Evolutionary conservation across 305 asterid species (phyloP), one percentile per base, ranked within the genome.

Genomic region (Fraxinus albicans): DNA sequence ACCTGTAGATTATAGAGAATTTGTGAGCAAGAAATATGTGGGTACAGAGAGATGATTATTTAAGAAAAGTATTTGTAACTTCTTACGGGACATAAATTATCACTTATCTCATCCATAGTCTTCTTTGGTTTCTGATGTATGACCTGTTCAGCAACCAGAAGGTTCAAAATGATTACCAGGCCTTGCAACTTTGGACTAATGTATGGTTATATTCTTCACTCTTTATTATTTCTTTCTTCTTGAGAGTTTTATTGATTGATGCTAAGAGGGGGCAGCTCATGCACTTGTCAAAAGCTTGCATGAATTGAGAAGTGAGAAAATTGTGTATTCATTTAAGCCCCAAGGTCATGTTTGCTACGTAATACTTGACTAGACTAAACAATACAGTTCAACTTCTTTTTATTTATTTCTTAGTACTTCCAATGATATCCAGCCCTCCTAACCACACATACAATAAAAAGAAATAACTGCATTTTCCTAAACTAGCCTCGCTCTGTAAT

Each of bases 91-190:
- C 99, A 94, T 34, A 96, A 90, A 88, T 94, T 98, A 63, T 92
- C 98, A 81, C 98, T 94, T 87, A 94, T 92, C 90, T 96, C 98
- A 86, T 94, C 98, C 82, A 94, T 87, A 3, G 95, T 90, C 86
- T 94, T 94, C 94, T 94, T 94, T 6, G 98, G 98, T 91, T 96
- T 96, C 88, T 94, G 99, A 86, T 96, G 99, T 87, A 94, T 93
- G 80, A 94, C 98, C 98, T 96, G 90, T 80, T 60, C 63, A 83
- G 83, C 44, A 80, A 77, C 60, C 81, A 84, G 87, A 85, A 75
- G 38, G 76, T 40, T 79, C 44, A 58, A 50, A 17, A 82, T n/a
- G 19, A 3, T 60, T 73, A 8, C 21, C 2, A 78, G 33, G 76
- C 58, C 60, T 47, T 44, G 2, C 77, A 60, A 40, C 40, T 38